Evolutionary conservation across 2,329 filamentous ascomycete species (phyloP).

Genomic region (Emmonsiellopsis sp.): DNA sequence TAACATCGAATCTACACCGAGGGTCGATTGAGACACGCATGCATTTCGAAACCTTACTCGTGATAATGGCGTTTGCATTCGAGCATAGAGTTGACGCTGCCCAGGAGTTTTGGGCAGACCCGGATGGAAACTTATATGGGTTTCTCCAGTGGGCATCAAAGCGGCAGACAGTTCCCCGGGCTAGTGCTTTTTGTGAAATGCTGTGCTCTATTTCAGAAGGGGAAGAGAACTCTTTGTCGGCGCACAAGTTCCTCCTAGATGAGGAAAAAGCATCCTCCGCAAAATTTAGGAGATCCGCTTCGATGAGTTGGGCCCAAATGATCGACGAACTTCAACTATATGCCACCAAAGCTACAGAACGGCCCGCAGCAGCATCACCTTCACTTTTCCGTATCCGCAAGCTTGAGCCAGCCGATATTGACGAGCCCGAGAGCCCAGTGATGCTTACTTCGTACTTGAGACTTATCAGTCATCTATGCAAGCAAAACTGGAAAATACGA

Average conservation of each 20-base stretch:
- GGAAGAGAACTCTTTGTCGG: slow-evolving; percentile 69
- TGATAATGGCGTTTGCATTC: slow-evolving; percentile 87
- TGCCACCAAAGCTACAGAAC: slow-evolving; percentile 66
- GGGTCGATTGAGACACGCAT: slow-evolving; percentile 38
- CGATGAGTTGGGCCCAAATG: slow-evolving; percentile 87
- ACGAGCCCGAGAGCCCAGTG: slow-evolving; percentile 88
- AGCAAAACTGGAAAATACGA: slow-evolving; percentile 62
- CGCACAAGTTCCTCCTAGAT: slow-evolving; percentile 82
- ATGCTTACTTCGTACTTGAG: slow-evolving; percentile 94
- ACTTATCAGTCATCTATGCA: slow-evolving; percentile 71
- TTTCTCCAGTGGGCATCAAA: slow-evolving; percentile 97
- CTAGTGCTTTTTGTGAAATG: slow-evolving; percentile 95
- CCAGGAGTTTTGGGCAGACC: slow-evolving; percentile 82
- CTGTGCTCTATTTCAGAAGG: slow-evolving; percentile 78
- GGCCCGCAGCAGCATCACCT: slow-evolving; percentile 48
- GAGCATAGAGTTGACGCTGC: slow-evolving; percentile 77
- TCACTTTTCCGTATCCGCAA: slow-evolving; percentile 51
- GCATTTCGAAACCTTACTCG: slow-evolving; percentile 76
- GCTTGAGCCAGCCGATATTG: slow-evolving; percentile 56
- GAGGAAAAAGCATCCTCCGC: slow-evolving; percentile 65
- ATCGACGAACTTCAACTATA: slow-evolving; percentile 84
- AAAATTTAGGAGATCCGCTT: slow-evolving; percentile 72
- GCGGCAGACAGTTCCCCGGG: slow-evolving; percentile 87
- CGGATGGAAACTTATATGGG: slow-evolving; percentile 84
- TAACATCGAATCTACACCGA: slow-evolving; percentile 31